These are phyloP conservation scores for Suillus subalutaceus DNA, from an alignment of 768 basidiomycete species.

Conservation along the genomic window DNA sequence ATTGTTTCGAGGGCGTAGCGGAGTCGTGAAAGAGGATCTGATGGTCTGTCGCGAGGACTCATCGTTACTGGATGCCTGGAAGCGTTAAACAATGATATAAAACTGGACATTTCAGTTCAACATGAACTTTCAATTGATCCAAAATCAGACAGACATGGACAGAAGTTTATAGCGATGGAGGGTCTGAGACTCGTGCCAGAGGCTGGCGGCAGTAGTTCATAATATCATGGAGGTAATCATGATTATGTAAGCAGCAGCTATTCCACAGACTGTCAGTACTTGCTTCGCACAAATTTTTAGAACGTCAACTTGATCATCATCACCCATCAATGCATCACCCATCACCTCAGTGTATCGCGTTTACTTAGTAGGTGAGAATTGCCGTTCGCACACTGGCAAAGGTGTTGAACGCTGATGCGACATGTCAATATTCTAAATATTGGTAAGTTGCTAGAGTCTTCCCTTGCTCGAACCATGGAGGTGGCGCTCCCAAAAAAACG, in stretches of 20 bases:
- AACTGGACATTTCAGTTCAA: conserved; percentile 6
- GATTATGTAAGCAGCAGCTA: neutral
- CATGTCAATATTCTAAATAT: neutral
- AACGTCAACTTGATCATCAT: neutral
- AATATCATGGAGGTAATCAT: neutral
- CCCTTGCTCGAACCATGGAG: neutral
- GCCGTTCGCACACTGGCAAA: neutral
- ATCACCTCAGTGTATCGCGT: no score
- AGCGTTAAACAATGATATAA: conserved; percentile 42
- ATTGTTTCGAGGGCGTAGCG: conserved; percentile 79
- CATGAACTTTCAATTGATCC: neutral
- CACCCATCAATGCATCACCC: neutral
- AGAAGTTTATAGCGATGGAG: neutral
- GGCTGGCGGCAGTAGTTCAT: neutral
- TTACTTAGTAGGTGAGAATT: neutral
- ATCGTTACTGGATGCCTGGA: conserved; percentile 57
- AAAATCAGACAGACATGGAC: neutral
- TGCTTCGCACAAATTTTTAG: neutral
- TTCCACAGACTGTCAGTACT: no score
- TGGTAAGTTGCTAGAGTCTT: neutral
- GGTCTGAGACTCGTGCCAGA: neutral
- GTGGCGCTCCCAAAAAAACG: neutral
- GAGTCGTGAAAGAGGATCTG: conserved; percentile 72
- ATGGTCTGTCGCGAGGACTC: conserved; percentile 56
- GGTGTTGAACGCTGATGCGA: neutral